A percentile compares a stretch with the other conserved stretches of the same genome.
These are phyloP conservation scores for Chimonanthus salicifolius DNA, from an alignment of 164 flowering plant species.

Conservation along the genomic window DNA sequence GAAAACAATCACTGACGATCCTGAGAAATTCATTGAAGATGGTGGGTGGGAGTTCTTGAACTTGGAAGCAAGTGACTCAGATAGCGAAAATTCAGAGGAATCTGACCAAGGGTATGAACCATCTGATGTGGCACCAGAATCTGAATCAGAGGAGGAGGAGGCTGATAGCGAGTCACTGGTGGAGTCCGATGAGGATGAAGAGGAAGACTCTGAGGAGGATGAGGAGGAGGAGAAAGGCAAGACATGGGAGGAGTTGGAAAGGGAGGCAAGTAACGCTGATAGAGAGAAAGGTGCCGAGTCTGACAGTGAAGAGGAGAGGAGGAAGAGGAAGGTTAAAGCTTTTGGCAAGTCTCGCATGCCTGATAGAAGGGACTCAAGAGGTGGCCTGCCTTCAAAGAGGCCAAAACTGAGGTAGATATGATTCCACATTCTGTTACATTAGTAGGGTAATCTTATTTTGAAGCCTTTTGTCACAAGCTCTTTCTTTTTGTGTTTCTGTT, in stretches of 20 bases:
- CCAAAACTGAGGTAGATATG: slow-evolving; percentile 35
- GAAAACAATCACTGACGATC: slow-evolving; percentile 74
- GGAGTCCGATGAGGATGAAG: slow-evolving; percentile 56
- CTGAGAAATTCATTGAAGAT: slow-evolving; percentile 60
- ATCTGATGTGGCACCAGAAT: slow-evolving; percentile 58
- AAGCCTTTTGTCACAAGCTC: neutral
- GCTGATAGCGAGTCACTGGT: slow-evolving; percentile 66
- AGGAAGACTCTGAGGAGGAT: slow-evolving; percentile 62
- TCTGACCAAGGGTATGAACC: slow-evolving; percentile 78
- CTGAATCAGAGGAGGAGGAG: slow-evolving; percentile 60
- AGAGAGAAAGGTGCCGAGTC: slow-evolving; percentile 66
- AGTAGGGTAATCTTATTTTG: neutral
- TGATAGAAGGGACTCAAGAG: slow-evolving; percentile 23
- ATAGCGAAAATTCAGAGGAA: slow-evolving; percentile 56
- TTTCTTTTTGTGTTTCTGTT: neutral
- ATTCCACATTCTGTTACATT: neutral
- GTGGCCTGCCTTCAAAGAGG: slow-evolving; percentile 35
- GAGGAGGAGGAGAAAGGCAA: slow-evolving; percentile 77
- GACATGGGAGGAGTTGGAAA: slow-evolving; percentile 91
- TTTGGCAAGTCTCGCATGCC: slow-evolving; percentile 55
- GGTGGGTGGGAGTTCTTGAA: slow-evolving; percentile 93
- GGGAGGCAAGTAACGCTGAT: slow-evolving; percentile 87
- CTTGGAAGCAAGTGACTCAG: slow-evolving; percentile 75
- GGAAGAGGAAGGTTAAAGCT: slow-evolving; percentile 64
- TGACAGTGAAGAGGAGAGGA: slow-evolving; percentile 78